Conservation (phyloP, 1,139 yeast species). For the Eremothecium cymbalariae region DNA sequence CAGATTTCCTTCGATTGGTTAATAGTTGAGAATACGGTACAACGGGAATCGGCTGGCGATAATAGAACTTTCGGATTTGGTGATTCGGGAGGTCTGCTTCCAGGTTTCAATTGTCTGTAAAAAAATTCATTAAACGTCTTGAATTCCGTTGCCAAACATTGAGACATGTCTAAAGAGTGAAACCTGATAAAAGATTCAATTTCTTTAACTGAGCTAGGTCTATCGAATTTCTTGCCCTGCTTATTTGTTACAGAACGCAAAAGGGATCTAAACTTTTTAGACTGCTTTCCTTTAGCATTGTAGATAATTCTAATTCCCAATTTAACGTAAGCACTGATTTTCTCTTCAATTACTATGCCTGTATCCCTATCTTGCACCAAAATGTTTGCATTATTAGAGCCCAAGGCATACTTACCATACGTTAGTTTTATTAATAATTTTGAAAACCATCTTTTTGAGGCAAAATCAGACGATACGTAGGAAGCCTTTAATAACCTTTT, state of each 20-base stretch:
- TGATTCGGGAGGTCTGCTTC: conserved; percentile 63
- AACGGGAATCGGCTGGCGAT: conserved; percentile 86
- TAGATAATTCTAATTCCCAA: conserved; percentile 79
- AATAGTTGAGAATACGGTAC: conserved; percentile 60
- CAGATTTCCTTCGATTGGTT: conserved; percentile 66
- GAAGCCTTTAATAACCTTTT: conserved; percentile 58
- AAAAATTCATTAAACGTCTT: conserved; percentile 83
- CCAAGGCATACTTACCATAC: conserved; percentile 79
- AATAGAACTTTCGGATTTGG: conserved; percentile 44
- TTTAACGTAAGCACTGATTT: conserved; percentile 82
- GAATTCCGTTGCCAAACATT: conserved; percentile 52
- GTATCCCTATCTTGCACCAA: conserved; percentile 86
- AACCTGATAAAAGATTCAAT: conserved; percentile 75
- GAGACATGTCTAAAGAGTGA: conserved; percentile 65
- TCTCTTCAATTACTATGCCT: conserved; percentile 83
- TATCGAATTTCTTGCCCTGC: conserved; percentile 81
- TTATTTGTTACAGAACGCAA: conserved; percentile 60
- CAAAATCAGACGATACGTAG: conserved; percentile 73
- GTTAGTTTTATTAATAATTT: conserved; percentile 75
- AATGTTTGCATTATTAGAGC: conserved; percentile 88
- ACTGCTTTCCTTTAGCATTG: conserved; percentile 59
- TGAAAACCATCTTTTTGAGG: conserved; percentile 83
- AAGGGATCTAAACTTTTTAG: conserved; percentile 47
- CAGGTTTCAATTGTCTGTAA: conserved; percentile 66
- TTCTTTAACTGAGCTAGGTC: conserved; percentile 53